Base-by-base conservation (phyloP, 805 yeast species). In the Yarrowia hollandica region DNA sequence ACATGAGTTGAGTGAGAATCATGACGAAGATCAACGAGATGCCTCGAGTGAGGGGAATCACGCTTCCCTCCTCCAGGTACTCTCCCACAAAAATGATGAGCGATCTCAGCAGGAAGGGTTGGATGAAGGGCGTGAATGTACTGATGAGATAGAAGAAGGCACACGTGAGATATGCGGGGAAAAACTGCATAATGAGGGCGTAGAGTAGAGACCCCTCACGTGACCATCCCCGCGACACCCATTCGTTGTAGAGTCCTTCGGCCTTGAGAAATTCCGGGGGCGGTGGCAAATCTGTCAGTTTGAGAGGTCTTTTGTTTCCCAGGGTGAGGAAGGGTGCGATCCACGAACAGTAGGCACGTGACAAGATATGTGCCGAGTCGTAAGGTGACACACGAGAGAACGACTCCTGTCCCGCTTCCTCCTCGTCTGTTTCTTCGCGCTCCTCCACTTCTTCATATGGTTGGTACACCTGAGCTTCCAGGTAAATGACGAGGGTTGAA, bases 1-100 rank as follows among this genome's bases (percentile, higher is more conserved):
- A 94, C 15, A 81, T 67, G 16, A 88, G 79, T 9, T 94, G 85
- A 3, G 85, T 82, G 6, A 81, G 66, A 67, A 90, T 88, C 96
- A 89, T 88, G 2, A 82, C 79, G 1, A 81, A 65, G 0, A 90
- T 86, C 66, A 89, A 82, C 83, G 86, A 82, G 61, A 85, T 80
- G 33, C 96, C 96, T 65, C 77, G 81, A 0, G 89, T 79, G 19
- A 88, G 72, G 5, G 96, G 94, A 31, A 65, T 28, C 31, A 70
- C 68, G 5, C 64, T 59, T 11, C 75, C 75, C 55, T 77, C 74
- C 73, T 28, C n/a, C 4, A 41, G 52, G 61, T 77, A 76, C 22
- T 76, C 79, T 33, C 77, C 75, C 46, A 83, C 85, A 66, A 79
- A 84, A 21, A 63, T 48, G 34, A 76, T 74, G 46, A 76, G 67